Conservation (phyloP, 2,329 filamentous ascomycete species). For the Keithomyces neogunnii region DNA sequence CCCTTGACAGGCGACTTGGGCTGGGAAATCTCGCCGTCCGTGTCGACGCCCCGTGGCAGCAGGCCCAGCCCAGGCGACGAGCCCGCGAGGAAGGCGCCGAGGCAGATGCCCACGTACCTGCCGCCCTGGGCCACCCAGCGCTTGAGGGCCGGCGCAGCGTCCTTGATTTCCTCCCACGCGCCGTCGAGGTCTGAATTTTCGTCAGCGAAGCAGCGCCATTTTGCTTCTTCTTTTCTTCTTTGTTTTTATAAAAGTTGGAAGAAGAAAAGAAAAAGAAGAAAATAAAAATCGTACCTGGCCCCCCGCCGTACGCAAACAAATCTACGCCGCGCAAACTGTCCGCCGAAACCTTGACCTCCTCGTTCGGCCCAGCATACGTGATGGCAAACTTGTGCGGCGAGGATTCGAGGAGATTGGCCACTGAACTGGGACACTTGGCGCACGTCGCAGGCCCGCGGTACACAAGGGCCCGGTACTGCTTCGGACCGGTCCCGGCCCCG, state of each 20-base stretch:
- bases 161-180: slow-evolving; percentile 10
- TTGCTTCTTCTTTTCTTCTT: neutral
- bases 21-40: slow-evolving; percentile 7
- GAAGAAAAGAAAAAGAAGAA: neutral
- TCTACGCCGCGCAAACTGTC: slow-evolving; percentile 8
- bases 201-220: too few species aligned
- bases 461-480: neutral
- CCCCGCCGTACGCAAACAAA: slow-evolving; percentile 13
- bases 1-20: slow-evolving; percentile 11
- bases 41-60: slow-evolving; percentile 9
- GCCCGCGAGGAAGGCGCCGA: slow-evolving; percentile 19
- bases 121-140: slow-evolving; percentile 15
- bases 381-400: slow-evolving; percentile 13
- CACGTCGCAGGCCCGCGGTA: slow-evolving; percentile 6
- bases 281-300: slow-evolving; percentile 8
- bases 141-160: slow-evolving; percentile 7
- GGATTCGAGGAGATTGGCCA: slow-evolving; percentile 12
- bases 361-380: slow-evolving; percentile 11
- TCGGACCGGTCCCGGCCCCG: neutral
- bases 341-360: slow-evolving; percentile 9
- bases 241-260: too few species aligned
- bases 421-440: slow-evolving; percentile 11
- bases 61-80: slow-evolving; percentile 13
- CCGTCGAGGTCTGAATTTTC: slow-evolving; percentile 10
- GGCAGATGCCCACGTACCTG: slow-evolving; percentile 18